Base-by-base conservation (phyloP, 2,329 filamentous ascomycete species). In the Neurospora crassa region DNA sequence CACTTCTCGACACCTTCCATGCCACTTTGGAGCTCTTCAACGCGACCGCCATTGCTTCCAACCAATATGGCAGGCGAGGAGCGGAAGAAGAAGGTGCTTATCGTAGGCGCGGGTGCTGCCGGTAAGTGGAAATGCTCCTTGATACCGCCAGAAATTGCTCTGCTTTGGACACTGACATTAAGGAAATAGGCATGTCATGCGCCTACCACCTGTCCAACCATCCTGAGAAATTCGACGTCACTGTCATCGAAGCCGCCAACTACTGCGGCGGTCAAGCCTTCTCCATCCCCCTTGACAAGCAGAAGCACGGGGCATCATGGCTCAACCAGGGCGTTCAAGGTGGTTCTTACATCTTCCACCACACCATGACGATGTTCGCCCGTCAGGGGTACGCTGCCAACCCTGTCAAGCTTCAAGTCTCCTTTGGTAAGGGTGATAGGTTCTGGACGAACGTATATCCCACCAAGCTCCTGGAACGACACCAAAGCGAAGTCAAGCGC, bases 361-460 rank as follows among this genome's bases (percentile, higher is more conserved):
- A 91, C 76, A 90, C 88, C 0, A 86, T 90, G 82, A 87, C 87
- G 69, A 89, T 89, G 84, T 90, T 90, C 76, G 81, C 84, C 5
- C 82, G 85, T 68, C 85, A 89, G 74, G 85, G 85, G 14, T 83
- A 86, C 75, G 82, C 73, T 45, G 77, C 77, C 5, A 85, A 69
- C 83, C 88, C 3, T 83, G 88, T 90, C 53, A 83, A 87, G 73
- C 82, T 90, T 6, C 88, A 90, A 76, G 85, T 91, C 3, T 86
- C 88, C 0, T 91, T 91, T 75, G 84, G 84, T 82, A 90, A 90
- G 76, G 87, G 84, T 24, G 84, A 88, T 45, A 82, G 82, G 8
- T 91, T 91, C 80, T 91, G 88, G 88, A 88, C 86, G 5, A 91
- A 91, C 72, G 87, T 88, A 69, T 91, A 88, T 75, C 88, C 87